These are phyloP conservation scores for Bipolaris zeicola DNA, from an alignment of 2,329 filamentous ascomycete species.

Conservation along the genomic window DNA sequence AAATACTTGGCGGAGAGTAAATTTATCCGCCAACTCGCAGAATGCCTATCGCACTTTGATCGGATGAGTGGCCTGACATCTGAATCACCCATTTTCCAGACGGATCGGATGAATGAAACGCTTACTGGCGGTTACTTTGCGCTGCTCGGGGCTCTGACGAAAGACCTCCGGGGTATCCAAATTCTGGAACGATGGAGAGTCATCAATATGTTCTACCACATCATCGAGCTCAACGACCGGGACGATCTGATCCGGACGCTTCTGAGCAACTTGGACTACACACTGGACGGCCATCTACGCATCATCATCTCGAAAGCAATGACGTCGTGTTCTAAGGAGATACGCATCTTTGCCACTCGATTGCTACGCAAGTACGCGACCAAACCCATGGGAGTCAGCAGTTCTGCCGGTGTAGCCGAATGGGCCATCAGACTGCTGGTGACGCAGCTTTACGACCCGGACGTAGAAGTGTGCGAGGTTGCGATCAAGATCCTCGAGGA, in stretches of 20 bases:
- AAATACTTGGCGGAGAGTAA: conserved; percentile 91
- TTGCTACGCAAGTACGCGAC: conserved; percentile 85
- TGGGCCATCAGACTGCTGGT: conserved; percentile 98
- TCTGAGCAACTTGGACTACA: conserved; percentile 91
- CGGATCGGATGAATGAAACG: conserved; percentile 81
- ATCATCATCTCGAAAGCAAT: conserved; percentile 93
- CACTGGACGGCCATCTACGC: conserved; percentile 79
- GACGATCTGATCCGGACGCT: conserved; percentile 90
- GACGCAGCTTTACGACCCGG: conserved; percentile 96
- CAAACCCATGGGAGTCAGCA: conserved; percentile 54
- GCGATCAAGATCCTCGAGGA: conserved; percentile 98
- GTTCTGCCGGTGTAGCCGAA: conserved; percentile 70
- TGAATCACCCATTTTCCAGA: conserved; percentile 85
- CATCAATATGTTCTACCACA: conserved; percentile 99
- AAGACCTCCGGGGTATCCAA: conserved; percentile 78
- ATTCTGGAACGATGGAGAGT: conserved; percentile 97
- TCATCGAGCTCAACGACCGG: conserved; percentile 86
- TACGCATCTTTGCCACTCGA: conserved; percentile 87
- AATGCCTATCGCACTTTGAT: conserved; percentile 94
- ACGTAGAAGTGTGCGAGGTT: conserved; percentile 94
- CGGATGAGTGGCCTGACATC: conserved; percentile 76
- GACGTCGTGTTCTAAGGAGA: conserved; percentile 87
- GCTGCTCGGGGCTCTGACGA: conserved; percentile 85
- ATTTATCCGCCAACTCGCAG: conserved; percentile 87
- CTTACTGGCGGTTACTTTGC: conserved; percentile 93